Evolutionary conservation across 345 rosid species (phyloP).

Genomic region (Carallia brachiata): DNA sequence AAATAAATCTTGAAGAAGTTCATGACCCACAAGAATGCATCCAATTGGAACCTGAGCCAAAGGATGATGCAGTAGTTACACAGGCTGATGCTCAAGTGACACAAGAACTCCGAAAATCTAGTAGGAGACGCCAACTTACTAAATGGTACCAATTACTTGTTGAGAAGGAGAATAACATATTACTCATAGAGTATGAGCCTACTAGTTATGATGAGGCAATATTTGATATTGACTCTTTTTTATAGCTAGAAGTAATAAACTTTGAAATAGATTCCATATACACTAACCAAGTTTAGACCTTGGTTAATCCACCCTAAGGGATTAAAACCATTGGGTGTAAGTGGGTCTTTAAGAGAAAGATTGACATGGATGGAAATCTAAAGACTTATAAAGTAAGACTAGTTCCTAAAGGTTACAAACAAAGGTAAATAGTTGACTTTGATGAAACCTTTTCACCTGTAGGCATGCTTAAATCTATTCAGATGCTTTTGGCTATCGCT

Average conservation of each 20-base stretch:
- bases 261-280: background rate
- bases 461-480: too few species aligned
- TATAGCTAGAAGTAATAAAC: background rate
- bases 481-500: too few species aligned
- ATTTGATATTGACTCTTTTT: background rate
- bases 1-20: background rate
- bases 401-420: too few species aligned
- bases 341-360: too few species aligned
- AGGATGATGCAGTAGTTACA: background rate
- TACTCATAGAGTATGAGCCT: background rate
- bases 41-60: background rate
- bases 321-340: too few species aligned
- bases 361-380: too few species aligned
- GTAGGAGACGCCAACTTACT: background rate
- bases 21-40: background rate
- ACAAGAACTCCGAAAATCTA: background rate
- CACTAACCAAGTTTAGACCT: too few species aligned
- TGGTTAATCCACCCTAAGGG: too few species aligned
- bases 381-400: too few species aligned
- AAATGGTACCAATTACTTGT: background rate
- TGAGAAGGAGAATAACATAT: background rate
- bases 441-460: too few species aligned
- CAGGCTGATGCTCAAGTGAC: background rate
- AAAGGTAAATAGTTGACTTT: too few species aligned
- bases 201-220: background rate